Base-by-base conservation (phyloP, 2,329 filamentous ascomycete species). In the Gnomoniopsis smithogilvyi region DNA sequence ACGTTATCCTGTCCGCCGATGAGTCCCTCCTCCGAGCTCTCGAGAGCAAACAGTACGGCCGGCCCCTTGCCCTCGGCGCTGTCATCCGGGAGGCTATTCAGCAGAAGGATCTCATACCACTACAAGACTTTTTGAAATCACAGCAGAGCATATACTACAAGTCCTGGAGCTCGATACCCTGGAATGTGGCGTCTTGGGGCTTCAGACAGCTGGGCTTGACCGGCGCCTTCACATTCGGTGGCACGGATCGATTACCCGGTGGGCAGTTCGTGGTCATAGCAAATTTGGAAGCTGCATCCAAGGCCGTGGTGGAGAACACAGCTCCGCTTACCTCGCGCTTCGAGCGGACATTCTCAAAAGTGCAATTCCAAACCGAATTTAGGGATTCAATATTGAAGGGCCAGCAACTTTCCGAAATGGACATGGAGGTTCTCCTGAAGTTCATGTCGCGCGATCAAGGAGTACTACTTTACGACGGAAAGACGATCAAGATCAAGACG, bases 11-110 rank as follows among this genome's bases (percentile, higher is more conserved):
- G 30, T 74, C 76, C 8, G 73, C 84, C 41, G 80, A 84, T 66
- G 84, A 90, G 38, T 79, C 84, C 33, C 80, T 99, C 1, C 76
- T 90, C 22, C 81, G 84, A 24, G 85, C 86, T 38, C 78, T 99
- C 55, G 88, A 93, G 64, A 90, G 82, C 51, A 86, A 86, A 48
- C 87, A 94, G 66, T 93, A 86, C 73, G 95, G 95, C 2, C 83
- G 87, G 49, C 95, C 95, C 1, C 80, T 94, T 11, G 91, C 90
- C 3, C 77, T 99, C 1, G 89, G 89, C 1, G 85, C 87, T 3
- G 95, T 93, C 6, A 78, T 98, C 51, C 75, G 76, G 33, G 94
- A 98, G 67, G 90, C 90, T 0, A 76, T 95, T 1, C 78, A 81
- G 54, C 84, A 80, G 47, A 85, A 81, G 50, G 86, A 89, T 48